Percentiles rank a stretch among this genome's conserved stretches.
These are phyloP conservation scores for Tetrapisispora namnaoensis DNA, from an alignment of 805 yeast genomes.

Conservation along the genomic window DNA sequence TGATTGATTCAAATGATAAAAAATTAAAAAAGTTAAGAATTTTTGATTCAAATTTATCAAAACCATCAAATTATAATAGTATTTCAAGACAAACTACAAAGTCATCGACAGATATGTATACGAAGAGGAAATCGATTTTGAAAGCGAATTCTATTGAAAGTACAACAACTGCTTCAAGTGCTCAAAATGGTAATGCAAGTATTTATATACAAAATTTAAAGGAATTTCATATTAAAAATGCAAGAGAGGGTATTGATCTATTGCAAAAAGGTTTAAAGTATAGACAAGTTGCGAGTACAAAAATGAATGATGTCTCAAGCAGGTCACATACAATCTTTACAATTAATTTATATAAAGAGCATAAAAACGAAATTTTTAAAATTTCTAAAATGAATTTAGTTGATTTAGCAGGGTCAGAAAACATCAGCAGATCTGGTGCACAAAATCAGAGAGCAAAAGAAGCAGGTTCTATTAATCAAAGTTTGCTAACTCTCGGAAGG, in stretches of 20 bases:
- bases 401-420: conserved; percentile 94
- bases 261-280: conserved; percentile 62
- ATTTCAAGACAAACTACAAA: conserved; percentile 14
- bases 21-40: conserved; percentile 3
- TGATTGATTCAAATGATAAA: conserved; percentile 35
- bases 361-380: conserved; percentile 38
- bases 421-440: conserved; percentile 77
- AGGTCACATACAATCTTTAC: conserved; percentile 88
- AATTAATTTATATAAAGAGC: conserved; percentile 52
- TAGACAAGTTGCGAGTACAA: conserved; percentile 81
- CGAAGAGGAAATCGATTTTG: background rate
- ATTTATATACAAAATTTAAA: conserved; percentile 64
- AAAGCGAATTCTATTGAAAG: too few species aligned
- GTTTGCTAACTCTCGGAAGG: conserved; percentile 78
- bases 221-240: conserved; percentile 54
- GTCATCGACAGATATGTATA: conserved; percentile 3
- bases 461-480: conserved; percentile 90
- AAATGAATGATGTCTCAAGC: conserved; percentile 77
- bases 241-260: conserved; percentile 52
- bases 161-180: background rate
- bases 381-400: conserved; percentile 49
- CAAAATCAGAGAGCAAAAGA: conserved; percentile 79
- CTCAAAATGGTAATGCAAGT: conserved; percentile 43
- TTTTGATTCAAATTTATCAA: conserved; percentile 6
- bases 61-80: conserved; percentile 7